Evolutionary conservation across 352 stramenopile genomes (phyloP).

Genomic region (Lagenidium sp.): DNA sequence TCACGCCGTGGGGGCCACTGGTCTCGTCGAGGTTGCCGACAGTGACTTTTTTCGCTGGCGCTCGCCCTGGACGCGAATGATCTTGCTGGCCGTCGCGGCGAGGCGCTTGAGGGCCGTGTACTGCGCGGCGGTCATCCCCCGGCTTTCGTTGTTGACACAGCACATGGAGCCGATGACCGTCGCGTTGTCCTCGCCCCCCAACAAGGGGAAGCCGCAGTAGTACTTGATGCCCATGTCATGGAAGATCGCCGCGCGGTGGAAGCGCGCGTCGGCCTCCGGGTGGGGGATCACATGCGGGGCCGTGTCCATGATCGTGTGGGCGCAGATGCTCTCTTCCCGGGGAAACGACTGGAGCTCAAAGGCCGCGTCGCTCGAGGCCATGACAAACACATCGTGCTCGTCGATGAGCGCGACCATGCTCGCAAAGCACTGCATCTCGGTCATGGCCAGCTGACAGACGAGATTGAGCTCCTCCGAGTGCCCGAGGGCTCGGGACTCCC

Average conservation of each 20-base stretch:
- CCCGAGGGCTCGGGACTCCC: conserved; percentile 22
- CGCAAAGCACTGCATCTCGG: conserved; percentile 38
- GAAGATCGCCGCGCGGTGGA: conserved; percentile 14
- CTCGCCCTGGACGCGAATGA: conserved; percentile 11
- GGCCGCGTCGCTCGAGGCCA: conserved; percentile 26
- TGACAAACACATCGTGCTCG: conserved; percentile 27
- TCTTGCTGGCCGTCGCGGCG: conserved; percentile 14
- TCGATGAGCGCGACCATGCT: conserved; percentile 57
- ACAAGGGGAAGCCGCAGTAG: conserved; percentile 68
- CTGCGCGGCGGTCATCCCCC: conserved; percentile 41
- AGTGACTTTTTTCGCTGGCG: conserved; percentile 3
- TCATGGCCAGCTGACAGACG: conserved; percentile 48
- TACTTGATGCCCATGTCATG: conserved; percentile 28
- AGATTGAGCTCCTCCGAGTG: conserved; percentile 50
- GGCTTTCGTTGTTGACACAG: conserved; percentile 34
- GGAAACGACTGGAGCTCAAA: conserved; percentile 24
- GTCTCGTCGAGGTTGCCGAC: no score
- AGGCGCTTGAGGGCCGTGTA: conserved; percentile 40
- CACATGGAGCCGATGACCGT: conserved; percentile 49
- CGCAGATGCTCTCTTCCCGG: conserved; percentile 42
- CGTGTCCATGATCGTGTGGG: conserved; percentile 47
- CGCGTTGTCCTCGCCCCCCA: conserved; percentile 18
- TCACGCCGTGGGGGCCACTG: no score
- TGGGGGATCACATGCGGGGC: conserved; percentile 52
- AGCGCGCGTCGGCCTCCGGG: conserved; percentile 52